Conservation (phyloP, 345 rosid genomes). For the Rhodomyrtus tomentosa region DNA sequence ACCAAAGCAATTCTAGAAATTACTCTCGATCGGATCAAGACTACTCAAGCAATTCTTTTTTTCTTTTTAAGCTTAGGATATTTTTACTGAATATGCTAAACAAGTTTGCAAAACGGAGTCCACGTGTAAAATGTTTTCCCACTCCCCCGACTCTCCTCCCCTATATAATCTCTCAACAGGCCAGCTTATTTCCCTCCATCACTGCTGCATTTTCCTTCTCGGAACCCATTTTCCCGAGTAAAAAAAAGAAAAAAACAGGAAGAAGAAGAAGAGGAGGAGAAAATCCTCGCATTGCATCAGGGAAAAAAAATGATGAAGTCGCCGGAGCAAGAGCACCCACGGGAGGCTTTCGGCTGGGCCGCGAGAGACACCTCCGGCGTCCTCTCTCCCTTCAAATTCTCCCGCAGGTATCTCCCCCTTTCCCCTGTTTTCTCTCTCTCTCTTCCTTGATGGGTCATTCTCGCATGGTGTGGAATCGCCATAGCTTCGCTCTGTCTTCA, state of each 20-base stretch:
- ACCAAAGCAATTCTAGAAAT: neutral
- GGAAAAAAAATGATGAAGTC: neutral
- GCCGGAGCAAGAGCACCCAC: constrained; percentile 13
- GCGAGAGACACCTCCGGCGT: constrained; percentile 46
- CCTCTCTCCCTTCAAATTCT: constrained; percentile 49
- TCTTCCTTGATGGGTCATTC: neutral
- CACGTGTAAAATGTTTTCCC: neutral
- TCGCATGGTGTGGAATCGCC: neutral
- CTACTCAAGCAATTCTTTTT: neutral
- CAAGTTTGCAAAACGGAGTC: neutral
- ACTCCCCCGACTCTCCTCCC: neutral
- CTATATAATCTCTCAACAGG: neutral
- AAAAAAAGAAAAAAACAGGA: neutral
- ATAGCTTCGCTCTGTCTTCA: neutral
- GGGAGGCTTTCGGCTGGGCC: constrained; percentile 44
- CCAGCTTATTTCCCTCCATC: too few relatives aligned
- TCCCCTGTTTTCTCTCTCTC: neutral
- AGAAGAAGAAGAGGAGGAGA: neutral
- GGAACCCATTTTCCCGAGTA: neutral
- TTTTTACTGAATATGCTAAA: neutral
- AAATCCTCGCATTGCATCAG: neutral
- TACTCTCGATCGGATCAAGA: neutral
- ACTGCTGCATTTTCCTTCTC: neutral
- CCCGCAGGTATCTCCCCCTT: constrained; percentile 36
- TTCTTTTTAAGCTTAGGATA: neutral